Evolutionary conservation across 2,329 filamentous ascomycete species (phyloP), one percentile per base, ranked within the genome.

Genomic region (Colletotrichum sp.): DNA sequence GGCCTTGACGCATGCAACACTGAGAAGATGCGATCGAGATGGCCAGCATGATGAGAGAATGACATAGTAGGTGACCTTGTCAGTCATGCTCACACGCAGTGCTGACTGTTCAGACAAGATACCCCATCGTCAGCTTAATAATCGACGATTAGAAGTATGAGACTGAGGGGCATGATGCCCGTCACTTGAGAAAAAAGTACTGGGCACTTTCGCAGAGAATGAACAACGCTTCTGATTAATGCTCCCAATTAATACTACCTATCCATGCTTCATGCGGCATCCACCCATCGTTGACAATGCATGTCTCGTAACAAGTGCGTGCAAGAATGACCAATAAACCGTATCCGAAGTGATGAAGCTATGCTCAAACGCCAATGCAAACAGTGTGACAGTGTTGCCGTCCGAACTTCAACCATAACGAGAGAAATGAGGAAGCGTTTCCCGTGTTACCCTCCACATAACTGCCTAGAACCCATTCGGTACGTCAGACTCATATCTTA

Each of bases 291-390:
- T 36, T 62, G 31, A 70, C 65, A 70, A 12, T 51, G 66, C 55
- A 3, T 61, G 27, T 61, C 51, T 58, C 66, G 18, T 34, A 51
- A 51, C n/a, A 34, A 21, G 55, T 68, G 36, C 66, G 66, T 68
- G 66, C 66, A 27, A 27, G 11, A 66, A 66, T 29, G 11, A 51
- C 15, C 15, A 34, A 29, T 54, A 68, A 34, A 34, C 27, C 34
- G 24, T 51, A 61, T 29, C 29, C 21, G 70, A 47, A 64, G 11
- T 3, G 21, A 73, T 70, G 38, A 62, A 51, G 43, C 62, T 34
- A 21, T 64, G 59, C 63, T 57, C 24, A 36, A 70, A 73, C 71
- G 62, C 68, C 71, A 7, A 47, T 36, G 61, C 18, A 71, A 66
- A 70, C 15, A 61, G 58, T 15, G 21, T 58, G 27, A 31, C n/a